Evolutionary conservation across 495 filamentous ascomycete genomes (phyloP), one percentile per base, ranked within the genome.

Genomic region (Penicillium coffeae): DNA sequence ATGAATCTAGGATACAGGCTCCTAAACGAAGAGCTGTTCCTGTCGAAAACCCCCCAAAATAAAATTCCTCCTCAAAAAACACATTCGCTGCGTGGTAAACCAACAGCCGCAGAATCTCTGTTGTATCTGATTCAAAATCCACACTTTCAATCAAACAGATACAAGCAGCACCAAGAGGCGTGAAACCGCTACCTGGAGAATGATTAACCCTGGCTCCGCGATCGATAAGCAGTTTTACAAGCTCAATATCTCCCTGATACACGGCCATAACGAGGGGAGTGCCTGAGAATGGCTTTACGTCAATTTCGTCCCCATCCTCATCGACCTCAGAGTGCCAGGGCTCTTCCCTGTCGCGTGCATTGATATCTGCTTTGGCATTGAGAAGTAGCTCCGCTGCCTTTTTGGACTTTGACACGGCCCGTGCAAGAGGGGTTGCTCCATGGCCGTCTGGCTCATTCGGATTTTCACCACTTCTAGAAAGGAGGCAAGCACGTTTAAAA

Each of bases 321-420:
- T 33, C 35, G 13, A 34, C 0, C 1, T 41, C 37, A 14, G 32
- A 6, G 37, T 48, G 18, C 45, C 37, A 48, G 14, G 37, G 22
- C 14, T 48, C 45, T 22, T 41, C 15, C 45, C 45, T 40, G 30
- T 7, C 36, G 10, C 35, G 22, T 9, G 37, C 21, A 20, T 48
- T 48, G 21, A 48, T 40, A 27, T 48, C 45, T 48, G 45, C 45
- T 1, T 48, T 48, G 25, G 37, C 45, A 4, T 48, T 9, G 19
- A 41, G 15, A 41, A 48, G 45, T 33, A 48, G 37, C n/a, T 33
- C 37, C 8, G 41, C 22, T n/a, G 45, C 45, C 13, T 15, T 41
- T 41, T n/a, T 39, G n/a, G 45, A 48, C 33, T 19, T 38, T 20
- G 7, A 12, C n/a, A 48, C 45, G 21, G 45, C 19, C 10, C 45